Percentiles rank a stretch among this genome's conserved stretches.
Conservation (phyloP, 148 eudicot species). For the Vaccinium macrocarpon region DNA sequence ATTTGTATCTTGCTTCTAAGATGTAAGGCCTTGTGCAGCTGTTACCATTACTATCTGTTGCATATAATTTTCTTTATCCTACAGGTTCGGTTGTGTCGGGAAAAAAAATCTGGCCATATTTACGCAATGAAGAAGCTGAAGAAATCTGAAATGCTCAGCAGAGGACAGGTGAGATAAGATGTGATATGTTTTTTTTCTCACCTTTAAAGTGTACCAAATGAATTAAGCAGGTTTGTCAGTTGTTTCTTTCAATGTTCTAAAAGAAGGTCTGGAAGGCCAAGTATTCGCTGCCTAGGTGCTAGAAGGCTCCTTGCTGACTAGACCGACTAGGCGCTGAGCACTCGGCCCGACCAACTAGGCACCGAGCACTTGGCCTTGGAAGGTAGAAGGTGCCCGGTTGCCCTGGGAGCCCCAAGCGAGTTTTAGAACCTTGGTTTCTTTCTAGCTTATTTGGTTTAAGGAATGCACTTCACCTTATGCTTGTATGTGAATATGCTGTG, state of each 20-base stretch:
- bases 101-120: constrained; percentile 58
- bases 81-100: constrained; percentile 65
- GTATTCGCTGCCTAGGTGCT: no score
- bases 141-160: constrained; percentile 70
- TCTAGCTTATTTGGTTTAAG: neutral
- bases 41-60: neutral
- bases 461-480: neutral
- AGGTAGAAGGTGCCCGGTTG: no score
- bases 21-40: neutral
- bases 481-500: neutral
- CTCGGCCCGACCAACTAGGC: no score
- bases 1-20: neutral
- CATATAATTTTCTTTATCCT: neutral
- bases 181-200: neutral
- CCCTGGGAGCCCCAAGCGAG: no score
- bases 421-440: neutral
- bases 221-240: neutral
- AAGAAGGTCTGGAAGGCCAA: no score
- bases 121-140: constrained; percentile 76
- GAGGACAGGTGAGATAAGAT: constrained; percentile 59
- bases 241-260: neutral
- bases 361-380: no score
- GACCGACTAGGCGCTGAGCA: no score
- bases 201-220: neutral
- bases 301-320: no score